Evolutionary conservation across 73 alveolate species (phyloP).

Genomic region (Urostyla sp.): DNA sequence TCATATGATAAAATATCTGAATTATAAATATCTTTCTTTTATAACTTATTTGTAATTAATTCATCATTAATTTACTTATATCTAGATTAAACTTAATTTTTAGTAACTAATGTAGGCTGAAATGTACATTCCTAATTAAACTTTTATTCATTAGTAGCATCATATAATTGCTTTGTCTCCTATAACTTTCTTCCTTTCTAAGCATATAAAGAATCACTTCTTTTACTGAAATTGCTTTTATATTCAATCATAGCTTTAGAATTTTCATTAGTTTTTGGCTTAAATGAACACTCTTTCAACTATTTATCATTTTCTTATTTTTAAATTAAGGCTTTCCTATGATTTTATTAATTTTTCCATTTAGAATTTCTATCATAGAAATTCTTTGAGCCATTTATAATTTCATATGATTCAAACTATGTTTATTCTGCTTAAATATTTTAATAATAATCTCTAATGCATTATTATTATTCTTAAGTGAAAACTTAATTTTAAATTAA

Average conservation of each 20-base stretch:
- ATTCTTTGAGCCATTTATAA: conserved; percentile 13
- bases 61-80: conserved; percentile 37
- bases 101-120: background rate
- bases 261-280: conserved; percentile 33
- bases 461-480: too few relatives aligned
- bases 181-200: conserved; percentile 3
- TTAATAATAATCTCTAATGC: too few relatives aligned
- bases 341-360: conserved; percentile 12
- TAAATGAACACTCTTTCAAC: conserved; percentile 32
- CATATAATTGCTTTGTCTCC: conserved; percentile 4
- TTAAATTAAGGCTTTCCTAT: conserved; percentile 4
- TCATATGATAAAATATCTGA: conserved; percentile 17
- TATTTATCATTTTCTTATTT: background rate
- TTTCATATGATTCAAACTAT: conserved; percentile 31
- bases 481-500: too few relatives aligned
- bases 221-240: conserved; percentile 18
- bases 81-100: conserved; percentile 30
- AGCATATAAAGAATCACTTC: conserved; percentile 29
- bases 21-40: conserved; percentile 38
- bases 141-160: background rate
- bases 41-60: conserved; percentile 3
- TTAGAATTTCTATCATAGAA: conserved; percentile 29
- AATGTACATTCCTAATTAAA: background rate
- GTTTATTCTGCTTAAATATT: too few relatives aligned
- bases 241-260: conserved; percentile 9